Base-by-base conservation (phyloP, 768 basidiomycete genomes). In the Omphalotus guepiniiformis region DNA sequence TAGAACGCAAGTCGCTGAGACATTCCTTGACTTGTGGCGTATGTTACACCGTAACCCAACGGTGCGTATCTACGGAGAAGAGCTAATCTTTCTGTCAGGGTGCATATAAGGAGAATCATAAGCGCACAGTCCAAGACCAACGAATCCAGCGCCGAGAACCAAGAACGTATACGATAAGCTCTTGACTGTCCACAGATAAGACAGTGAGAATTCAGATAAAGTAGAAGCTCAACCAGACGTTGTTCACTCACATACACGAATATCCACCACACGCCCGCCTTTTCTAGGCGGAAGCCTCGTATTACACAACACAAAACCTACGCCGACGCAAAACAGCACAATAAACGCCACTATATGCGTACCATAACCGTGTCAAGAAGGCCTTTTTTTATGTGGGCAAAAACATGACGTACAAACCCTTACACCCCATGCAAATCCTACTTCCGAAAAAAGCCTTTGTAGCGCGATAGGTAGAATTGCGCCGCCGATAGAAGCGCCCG, bases 401-500 rank as follows among this genome's bases (percentile, higher is more conserved):
- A 30, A 6, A 9, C 16, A 38, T 15, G n/a, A 28, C 25, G 32
- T 12, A 55, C 54, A 42, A 6, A 54, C 59, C 3, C 59, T 42
- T 21, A 61, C 56, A 16, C 58, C 58, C 59, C 59, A 61, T 15
- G 47, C 45, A 35, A 61, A 61, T 22, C 55, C 59, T 1, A 61
- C 50, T 21, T 45, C 25, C 2, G 48, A n/a, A 25, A 57, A 50
- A 2, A 61, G 44, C 12, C 50, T 53, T 19, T 58, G 53, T 36
- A 61, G 44, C 9, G 48, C 56, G 21, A 60, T 60, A 15, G 57
- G 59, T 15, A 57, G 34, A 18, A 60, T 38, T 11, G 55, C 52
- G 9, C 59, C 59, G 6, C 58, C 66, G n/a, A 64, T 30, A 16
- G 55, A 56, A 23, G 57, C 55, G 3, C 69, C 66, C 13, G 55